These are phyloP conservation scores for Aureobasidium sp. DNA, from an alignment of 2,329 filamentous ascomycete genomes.

Conservation along the genomic window DNA sequence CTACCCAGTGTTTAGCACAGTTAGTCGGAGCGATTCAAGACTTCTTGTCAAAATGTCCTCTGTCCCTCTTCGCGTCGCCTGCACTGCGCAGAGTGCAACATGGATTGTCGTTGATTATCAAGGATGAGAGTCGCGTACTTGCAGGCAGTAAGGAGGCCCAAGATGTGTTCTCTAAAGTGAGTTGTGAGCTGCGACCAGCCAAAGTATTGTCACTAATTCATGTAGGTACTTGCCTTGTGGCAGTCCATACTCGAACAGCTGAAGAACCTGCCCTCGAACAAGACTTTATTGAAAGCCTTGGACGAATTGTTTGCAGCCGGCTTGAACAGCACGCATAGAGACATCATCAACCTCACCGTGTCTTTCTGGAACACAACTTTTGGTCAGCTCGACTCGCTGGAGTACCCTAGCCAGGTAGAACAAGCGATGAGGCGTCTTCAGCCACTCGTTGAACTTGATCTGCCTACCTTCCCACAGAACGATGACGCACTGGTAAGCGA, in stretches of 20 bases:
- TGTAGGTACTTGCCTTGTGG: constrained; percentile 34
- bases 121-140: constrained; percentile 42
- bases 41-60: constrained; percentile 34
- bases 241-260: constrained; percentile 45
- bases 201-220: not conserved
- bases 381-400: constrained; percentile 50
- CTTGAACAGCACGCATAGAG: constrained; percentile 46
- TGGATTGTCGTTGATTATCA: constrained; percentile 57
- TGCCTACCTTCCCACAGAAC: constrained; percentile 42
- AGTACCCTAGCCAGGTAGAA: constrained; percentile 61
- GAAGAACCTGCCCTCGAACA: constrained; percentile 49
- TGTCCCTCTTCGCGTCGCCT: constrained; percentile 44
- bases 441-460: constrained; percentile 45
- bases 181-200: not conserved
- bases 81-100: constrained; percentile 55
- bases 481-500: constrained; percentile 32
- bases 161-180: constrained; percentile 1
- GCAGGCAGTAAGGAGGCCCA: constrained; percentile 18
- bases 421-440: constrained; percentile 55
- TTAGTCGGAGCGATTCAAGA: constrained; percentile 17
- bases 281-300: constrained; percentile 47
- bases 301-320: constrained; percentile 46
- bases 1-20: constrained; percentile 32
- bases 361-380: constrained; percentile 66
- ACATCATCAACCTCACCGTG: constrained; percentile 47